Conservation (phyloP, 169 alveolate genomes). For the Plasmodium sp. region DNA sequence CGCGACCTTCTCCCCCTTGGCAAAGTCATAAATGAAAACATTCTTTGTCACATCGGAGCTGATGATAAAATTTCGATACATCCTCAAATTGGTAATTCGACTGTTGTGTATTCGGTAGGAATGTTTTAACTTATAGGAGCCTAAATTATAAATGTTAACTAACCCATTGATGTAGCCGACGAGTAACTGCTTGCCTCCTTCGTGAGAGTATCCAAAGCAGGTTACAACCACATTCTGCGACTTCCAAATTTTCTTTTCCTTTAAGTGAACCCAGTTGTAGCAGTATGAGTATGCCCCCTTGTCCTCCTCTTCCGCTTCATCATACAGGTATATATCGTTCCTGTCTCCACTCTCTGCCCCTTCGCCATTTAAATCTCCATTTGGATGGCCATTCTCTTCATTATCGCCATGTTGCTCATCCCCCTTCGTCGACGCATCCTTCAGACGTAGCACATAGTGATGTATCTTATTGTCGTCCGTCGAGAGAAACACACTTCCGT, state of each 20-base stretch:
- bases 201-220: constrained; percentile 20
- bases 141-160: constrained; percentile 46
- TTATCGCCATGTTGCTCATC: not conserved
- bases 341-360: not conserved
- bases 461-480: constrained; percentile 66
- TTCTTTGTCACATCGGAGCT: constrained; percentile 64
- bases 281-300: constrained; percentile 25
- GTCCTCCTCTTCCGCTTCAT: constrained; percentile 17
- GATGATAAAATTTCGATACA: constrained; percentile 54
- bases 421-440: not conserved
- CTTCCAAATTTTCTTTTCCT: constrained; percentile 48
- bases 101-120: constrained; percentile 68
- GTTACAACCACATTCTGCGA: constrained; percentile 32
- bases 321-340: constrained; percentile 55
- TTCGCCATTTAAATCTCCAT: not conserved
- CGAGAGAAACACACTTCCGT: constrained; percentile 33
- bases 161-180: constrained; percentile 66
- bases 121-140: constrained; percentile 19
- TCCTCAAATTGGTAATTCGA: constrained; percentile 49
- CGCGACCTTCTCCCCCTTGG: constrained; percentile 6
- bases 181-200: constrained; percentile 15
- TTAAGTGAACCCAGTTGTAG: constrained; percentile 55
- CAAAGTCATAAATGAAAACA: constrained; percentile 40
- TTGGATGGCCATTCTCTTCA: not conserved
- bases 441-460: constrained; percentile 20